These are phyloP conservation scores for Candida vaughaniae DNA, from an alignment of 805 yeast species.

Conservation along the genomic window DNA sequence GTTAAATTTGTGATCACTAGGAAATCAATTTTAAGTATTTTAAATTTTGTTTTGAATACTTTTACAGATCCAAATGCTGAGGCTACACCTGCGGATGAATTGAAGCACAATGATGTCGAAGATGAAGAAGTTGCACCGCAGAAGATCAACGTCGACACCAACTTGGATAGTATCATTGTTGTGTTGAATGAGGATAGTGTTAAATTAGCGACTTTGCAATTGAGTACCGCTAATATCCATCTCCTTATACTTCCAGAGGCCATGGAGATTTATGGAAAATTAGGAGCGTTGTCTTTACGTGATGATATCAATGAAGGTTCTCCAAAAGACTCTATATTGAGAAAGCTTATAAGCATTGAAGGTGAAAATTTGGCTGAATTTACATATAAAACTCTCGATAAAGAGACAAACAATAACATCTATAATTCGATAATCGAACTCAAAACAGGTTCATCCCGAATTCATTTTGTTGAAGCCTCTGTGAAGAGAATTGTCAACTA, in stretches of 20 bases:
- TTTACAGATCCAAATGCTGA: constrained; percentile 80
- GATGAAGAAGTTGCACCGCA: constrained; percentile 64
- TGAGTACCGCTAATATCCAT: constrained; percentile 69
- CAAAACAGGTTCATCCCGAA: constrained; percentile 69
- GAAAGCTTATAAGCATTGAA: constrained; percentile 74
- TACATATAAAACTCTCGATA: constrained; percentile 76
- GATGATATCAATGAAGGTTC: constrained; percentile 74
- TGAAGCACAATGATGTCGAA: constrained; percentile 64
- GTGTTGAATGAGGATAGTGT: constrained; percentile 81
- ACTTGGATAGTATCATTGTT: constrained; percentile 69
- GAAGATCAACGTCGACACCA: constrained; percentile 66
- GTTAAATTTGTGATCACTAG: constrained; percentile 74
- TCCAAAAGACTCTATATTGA: constrained; percentile 54
- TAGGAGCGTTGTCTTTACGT: constrained; percentile 76
- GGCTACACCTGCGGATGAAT: constrained; percentile 63
- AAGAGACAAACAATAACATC: constrained; percentile 42
- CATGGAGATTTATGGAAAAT: constrained; percentile 64
- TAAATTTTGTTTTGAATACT: constrained; percentile 81
- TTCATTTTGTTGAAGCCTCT: constrained; percentile 82
- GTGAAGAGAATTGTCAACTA: constrained; percentile 65
- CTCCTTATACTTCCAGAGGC: constrained; percentile 72
- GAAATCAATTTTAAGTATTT: constrained; percentile 69
- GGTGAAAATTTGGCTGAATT: constrained; percentile 81
- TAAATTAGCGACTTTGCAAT: constrained; percentile 72
- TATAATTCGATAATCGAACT: constrained; percentile 60